Evolutionary conservation across 2,329 filamentous ascomycete genomes (phyloP), one percentile per base, ranked within the genome.

Genomic region (Aspergillus ustus): DNA sequence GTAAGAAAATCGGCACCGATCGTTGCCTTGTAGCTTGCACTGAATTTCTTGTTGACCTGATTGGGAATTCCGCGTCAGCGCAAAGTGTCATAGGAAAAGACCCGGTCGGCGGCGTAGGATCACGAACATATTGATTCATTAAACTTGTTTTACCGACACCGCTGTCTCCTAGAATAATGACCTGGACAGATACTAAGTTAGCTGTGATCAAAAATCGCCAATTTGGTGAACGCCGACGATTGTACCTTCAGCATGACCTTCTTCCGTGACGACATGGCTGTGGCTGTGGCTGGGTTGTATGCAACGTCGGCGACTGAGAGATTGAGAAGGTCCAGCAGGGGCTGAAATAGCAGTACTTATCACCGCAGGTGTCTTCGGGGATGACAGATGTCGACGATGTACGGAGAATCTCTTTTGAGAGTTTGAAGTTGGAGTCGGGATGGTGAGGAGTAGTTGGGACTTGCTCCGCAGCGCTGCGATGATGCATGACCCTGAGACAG

Each of bases 1-100:
- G 95, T 99, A 64, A 99, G 85, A 81, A 99, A 99, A 80, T 99
- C 95, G 77, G 95, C 95, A 69, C 95, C 95, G 77, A 99, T 99
- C 50, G 95, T 99, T 63, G 95, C 95, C 83, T 99, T 99, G 88
- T 99, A 99, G 83, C 93, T 97, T 70, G 93, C 94, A 78, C 93
- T 97, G 84, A 99, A 99, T 80, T 99, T 98, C 84, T 99, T 99
- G 85, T 99, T 99, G 87, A 99, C 94, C 94, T 98, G 70, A 52
- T 58, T 7, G 31, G 28, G 28, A 50, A 58, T 44, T 45, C 20
- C 53, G 49, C 28, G 40, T 61, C 15, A 46, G 63, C 71, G 61
- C 70, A 70, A 59, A 40, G 48, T 40, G 34, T 40, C 15, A 59
- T 43, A 44, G 34, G 57, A 46, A 61, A 25, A 45, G 22, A 45